Evolutionary conservation across 2,329 filamentous ascomycete species (phyloP).

Genomic region (Trichoderma oligosporum): DNA sequence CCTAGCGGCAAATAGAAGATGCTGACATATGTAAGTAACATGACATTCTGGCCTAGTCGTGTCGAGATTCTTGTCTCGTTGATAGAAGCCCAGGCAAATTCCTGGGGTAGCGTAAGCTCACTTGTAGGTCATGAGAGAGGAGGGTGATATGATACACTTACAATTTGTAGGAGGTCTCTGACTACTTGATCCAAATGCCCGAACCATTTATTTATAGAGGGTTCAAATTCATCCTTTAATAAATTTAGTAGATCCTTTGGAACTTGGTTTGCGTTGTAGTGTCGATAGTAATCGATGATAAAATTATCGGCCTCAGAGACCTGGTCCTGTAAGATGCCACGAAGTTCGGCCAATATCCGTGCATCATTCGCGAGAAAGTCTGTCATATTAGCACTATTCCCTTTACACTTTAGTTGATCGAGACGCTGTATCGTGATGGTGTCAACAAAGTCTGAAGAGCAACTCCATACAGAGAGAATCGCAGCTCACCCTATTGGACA

Average conservation of each 20-base stretch:
- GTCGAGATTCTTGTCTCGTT: conserved; percentile 18
- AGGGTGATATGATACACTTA: background rate
- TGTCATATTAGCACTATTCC: background rate
- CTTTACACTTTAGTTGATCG: background rate
- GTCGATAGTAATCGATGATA: background rate
- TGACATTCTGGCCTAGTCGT: conserved; percentile 34
- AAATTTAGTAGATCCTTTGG: background rate
- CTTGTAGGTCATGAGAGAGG: too few relatives aligned
- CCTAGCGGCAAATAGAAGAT: conserved; percentile 39
- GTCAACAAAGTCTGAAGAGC: background rate
- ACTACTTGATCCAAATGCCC: background rate
- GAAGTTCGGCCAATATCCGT: background rate
- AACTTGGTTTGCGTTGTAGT: background rate
- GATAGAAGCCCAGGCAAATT: background rate
- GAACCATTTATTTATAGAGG: background rate
- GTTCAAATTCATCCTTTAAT: background rate
- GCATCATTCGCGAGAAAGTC: background rate
- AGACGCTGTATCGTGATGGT: background rate
- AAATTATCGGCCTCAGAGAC: background rate
- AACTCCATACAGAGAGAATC: too few relatives aligned
- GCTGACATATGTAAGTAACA: conserved; percentile 38
- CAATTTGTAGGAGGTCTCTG: background rate
- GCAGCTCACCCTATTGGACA: background rate
- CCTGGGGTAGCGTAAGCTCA: background rate
- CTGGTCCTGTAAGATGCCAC: background rate